Evolutionary conservation across 495 filamentous ascomycete species (phyloP).

Genomic region (Trypethelium eluteriae): DNA sequence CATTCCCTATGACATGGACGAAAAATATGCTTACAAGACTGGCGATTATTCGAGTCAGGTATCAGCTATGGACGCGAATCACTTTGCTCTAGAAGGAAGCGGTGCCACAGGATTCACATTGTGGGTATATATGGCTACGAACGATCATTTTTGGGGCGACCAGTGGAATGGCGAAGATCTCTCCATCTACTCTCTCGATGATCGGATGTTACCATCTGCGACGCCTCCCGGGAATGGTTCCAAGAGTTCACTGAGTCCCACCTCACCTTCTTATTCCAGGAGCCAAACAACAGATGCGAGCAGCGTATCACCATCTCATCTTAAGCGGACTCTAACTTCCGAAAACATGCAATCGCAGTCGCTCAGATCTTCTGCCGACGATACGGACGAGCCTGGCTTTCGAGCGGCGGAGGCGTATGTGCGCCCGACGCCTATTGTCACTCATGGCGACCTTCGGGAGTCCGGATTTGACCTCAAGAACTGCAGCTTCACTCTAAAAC

Average conservation of each 20-base stretch:
- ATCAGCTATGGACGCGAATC: constrained; percentile 93
- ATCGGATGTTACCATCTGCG: constrained; percentile 54
- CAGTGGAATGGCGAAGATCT: constrained; percentile 97
- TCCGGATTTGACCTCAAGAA: constrained; percentile 62
- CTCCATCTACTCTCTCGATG: constrained; percentile 79
- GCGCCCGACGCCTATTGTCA: constrained; percentile 71
- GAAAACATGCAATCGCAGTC: constrained; percentile 41
- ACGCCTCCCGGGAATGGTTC: constrained; percentile 31
- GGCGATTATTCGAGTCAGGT: constrained; percentile 91
- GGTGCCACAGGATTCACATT: constrained; percentile 73
- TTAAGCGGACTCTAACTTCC: constrained; percentile 59
- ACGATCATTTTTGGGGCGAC: constrained; percentile 84
- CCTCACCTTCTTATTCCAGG: constrained; percentile 52
- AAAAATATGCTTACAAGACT: constrained; percentile 90
- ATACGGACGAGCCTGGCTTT: constrained; percentile 58
- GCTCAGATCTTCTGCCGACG: constrained; percentile 41
- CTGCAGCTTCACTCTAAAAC: constrained; percentile 33
- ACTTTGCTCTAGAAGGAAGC: constrained; percentile 82
- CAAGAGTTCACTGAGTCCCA: constrained; percentile 40
- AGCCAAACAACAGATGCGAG: constrained; percentile 41
- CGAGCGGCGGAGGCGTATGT: constrained; percentile 89
- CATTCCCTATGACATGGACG: constrained; percentile 98
- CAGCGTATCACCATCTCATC: constrained; percentile 55
- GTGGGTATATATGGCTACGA: constrained; percentile 79
- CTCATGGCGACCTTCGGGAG: constrained; percentile 56